A percentile compares a stretch with the other conserved stretches of the same genome.
phyloP scores from a whole-genome alignment of 164 flowering plant species.

The Stephania cephalantha region DNA sequence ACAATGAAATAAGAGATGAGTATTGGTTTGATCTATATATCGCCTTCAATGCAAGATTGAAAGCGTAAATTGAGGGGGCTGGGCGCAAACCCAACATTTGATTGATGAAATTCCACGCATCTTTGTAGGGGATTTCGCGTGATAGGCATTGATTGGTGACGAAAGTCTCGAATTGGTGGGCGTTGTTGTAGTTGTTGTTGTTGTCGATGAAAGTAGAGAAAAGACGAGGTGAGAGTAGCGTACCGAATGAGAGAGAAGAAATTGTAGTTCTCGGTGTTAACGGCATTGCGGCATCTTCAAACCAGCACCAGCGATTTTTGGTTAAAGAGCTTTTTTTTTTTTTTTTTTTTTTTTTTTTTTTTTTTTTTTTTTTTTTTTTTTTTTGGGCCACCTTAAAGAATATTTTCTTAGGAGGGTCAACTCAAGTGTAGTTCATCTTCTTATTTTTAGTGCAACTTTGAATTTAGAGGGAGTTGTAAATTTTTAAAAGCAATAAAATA shows the following conservation, averaged over 20 bases:
- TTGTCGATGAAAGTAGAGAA: not conserved
- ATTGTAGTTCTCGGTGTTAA: not conserved
- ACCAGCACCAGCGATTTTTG: too few relatives aligned
- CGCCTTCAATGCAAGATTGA: constrained; percentile 4
- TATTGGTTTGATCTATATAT: constrained; percentile 5
- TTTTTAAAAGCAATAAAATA: too few relatives aligned
- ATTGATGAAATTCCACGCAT: not conserved
- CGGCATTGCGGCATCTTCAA: too few relatives aligned
- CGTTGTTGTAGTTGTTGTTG: not conserved
- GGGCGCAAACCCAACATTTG: not conserved
- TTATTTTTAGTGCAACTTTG: too few relatives aligned
- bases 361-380: too few relatives aligned
- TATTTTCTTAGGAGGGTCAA: too few relatives aligned
- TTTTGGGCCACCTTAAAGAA: too few relatives aligned
- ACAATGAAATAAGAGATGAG: not conserved
- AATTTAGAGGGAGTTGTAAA: too few relatives aligned
- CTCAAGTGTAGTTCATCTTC: too few relatives aligned
- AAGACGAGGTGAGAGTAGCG: not conserved
- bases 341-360: too few relatives aligned
- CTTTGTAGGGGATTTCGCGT: not conserved
- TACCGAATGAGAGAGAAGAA: not conserved
- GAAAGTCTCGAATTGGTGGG: not conserved
- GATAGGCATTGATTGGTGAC: not conserved
- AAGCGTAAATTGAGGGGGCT: not conserved
- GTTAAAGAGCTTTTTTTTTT: too few relatives aligned